Evolutionary conservation across 441 rosid species (phyloP), one percentile per base, ranked within the genome.

Genomic region (Adansonia madagascariensis): DNA sequence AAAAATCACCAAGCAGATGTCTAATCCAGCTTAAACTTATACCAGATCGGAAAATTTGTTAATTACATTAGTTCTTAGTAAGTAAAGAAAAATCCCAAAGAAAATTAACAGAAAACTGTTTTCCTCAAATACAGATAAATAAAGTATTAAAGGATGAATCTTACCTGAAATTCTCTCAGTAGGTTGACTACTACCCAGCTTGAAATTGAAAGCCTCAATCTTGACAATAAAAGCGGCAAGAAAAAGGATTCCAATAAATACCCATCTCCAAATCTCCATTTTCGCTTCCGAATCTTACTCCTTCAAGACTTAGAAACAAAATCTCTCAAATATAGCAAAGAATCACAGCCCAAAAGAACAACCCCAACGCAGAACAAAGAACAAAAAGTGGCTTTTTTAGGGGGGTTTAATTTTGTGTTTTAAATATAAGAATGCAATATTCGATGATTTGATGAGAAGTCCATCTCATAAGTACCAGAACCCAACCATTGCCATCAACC

Each of bases 101-200:
- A 64, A n/a, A 14, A 39, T 15, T 3, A 15, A 35, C 24, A 27
- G 31, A 67, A 67, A 31, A 70, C 5, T 6, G 14, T 2, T 27
- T n/a, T 7, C n/a, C 22, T 1, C 41, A 8, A 8, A 50, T 6
- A 11, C 27, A 71, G 39, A 43, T 53, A 65, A 17, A 43, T 12
- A 18, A 11, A 66, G 27, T 59, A 59, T 14, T 22, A 59, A 27
- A 11, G 9, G 17, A 74, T 39, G 78, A 46, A 79, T 63, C 71
- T 47, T 15, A 89, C 98, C 98, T 87, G 97, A 91, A 81, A 94
- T 93, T 82, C 98, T 89, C 84, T 94, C 98, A 8, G 98, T 89
- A 71, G 83, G 92, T 84, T 85, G 98, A 84, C 85, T 85, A 72
- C 88, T 88, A 74, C 89, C 87, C 60, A 89, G 78, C 78, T 89